Evolutionary conservation across 495 filamentous ascomycete genomes (phyloP).

Genomic region (Penicillium robsamsonii): DNA sequence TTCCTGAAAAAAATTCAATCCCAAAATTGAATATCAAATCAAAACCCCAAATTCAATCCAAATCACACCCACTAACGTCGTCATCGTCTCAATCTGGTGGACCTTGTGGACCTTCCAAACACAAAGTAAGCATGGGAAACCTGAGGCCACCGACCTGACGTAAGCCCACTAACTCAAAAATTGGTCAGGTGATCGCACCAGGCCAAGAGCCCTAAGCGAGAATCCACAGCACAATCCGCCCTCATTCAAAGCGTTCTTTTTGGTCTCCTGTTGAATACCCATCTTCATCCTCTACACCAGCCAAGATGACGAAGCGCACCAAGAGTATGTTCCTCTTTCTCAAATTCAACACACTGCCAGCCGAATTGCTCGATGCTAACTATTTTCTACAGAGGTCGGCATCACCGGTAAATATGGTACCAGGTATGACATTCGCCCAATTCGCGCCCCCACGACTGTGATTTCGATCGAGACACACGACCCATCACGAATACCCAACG

Average conservation of each 20-base stretch:
- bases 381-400: slow-evolving; percentile 68
- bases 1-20: neutral
- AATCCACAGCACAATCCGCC: slow-evolving; percentile 45
- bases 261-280: slow-evolving; percentile 42
- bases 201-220: slow-evolving; percentile 48
- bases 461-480: slow-evolving; percentile 18
- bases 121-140: slow-evolving; percentile 10
- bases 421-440: slow-evolving; percentile 50
- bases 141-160: slow-evolving; percentile 16
- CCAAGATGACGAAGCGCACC: slow-evolving; percentile 93
- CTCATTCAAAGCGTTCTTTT: slow-evolving; percentile 38
- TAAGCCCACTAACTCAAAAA: slow-evolving; percentile 16
- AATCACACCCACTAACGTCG: neutral
- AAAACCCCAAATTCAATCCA: neutral
- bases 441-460: slow-evolving; percentile 25
- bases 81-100: slow-evolving; percentile 6
- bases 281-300: slow-evolving; percentile 47
- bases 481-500: slow-evolving; percentile 15
- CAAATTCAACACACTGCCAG: neutral
- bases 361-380: slow-evolving; percentile 33
- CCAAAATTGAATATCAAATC: neutral
- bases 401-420: slow-evolving; percentile 71
- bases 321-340: slow-evolving; percentile 60
- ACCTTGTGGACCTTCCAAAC: slow-evolving; percentile 4
- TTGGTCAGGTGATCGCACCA: slow-evolving; percentile 26